These are phyloP conservation scores for Xylaria sp. DNA, from an alignment of 2,329 filamentous ascomycete genomes.

Conservation along the genomic window DNA sequence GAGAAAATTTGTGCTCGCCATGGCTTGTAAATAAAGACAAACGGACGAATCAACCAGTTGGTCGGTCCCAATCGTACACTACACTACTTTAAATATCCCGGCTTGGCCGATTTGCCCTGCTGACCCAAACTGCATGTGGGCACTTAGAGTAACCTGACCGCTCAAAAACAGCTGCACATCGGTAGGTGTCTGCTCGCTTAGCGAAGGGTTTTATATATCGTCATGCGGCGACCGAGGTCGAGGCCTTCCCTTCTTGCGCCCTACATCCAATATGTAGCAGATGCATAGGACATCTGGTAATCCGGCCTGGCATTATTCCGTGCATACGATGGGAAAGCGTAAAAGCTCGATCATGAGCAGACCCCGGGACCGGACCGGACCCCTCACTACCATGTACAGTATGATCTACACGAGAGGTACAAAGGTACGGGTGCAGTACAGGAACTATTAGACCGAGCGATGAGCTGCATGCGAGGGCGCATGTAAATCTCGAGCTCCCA, in stretches of 20 bases:
- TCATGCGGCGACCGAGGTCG: constrained; percentile 18
- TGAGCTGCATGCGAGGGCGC: constrained; percentile 31
- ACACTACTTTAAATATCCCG: constrained; percentile 27
- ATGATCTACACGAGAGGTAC: not conserved
- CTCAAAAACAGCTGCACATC: constrained; percentile 5
- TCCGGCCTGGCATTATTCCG: not conserved
- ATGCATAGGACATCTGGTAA: not conserved
- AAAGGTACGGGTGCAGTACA: not conserved
- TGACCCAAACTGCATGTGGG: constrained; percentile 38
- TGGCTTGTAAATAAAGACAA: not conserved
- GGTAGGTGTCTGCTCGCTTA: constrained; percentile 26
- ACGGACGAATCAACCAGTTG: constrained; percentile 13
- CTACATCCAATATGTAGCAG: constrained; percentile 14
- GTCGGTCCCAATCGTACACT: constrained; percentile 17
- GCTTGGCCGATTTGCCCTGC: constrained; percentile 37
- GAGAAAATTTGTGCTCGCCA: constrained; percentile 15
- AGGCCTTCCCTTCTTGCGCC: constrained; percentile 11
- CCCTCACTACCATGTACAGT: too few species aligned
- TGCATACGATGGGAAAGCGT: constrained; percentile 5
- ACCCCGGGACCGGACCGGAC: not conserved
- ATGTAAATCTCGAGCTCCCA: constrained; percentile 28
- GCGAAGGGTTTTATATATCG: constrained; percentile 16
- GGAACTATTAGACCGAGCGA: constrained; percentile 1
- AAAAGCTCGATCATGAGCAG: constrained; percentile 5
- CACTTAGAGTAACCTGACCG: constrained; percentile 15